Evolutionary conservation across 345 rosid species (phyloP).

Genomic region (Toxicodendron radicans): DNA sequence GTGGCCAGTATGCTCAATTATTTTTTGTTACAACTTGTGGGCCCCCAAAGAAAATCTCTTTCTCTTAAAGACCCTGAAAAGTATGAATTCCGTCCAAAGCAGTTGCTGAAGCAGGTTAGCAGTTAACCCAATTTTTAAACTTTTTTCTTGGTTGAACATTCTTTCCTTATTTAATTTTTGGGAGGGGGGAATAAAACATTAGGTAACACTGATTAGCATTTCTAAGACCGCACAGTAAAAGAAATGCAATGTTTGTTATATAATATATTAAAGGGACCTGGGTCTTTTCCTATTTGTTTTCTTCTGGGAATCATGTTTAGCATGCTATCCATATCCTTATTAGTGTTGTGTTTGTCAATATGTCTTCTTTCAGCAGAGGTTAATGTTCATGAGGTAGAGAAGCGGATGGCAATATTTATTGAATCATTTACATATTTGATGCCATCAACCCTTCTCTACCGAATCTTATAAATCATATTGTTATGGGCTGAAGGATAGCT

Average conservation of each 20-base stretch:
- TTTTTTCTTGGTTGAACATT: neutral
- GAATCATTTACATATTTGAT: neutral
- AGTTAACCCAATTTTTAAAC: neutral
- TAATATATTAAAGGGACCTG: neutral
- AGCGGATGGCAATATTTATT: neutral
- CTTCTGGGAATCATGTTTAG: neutral
- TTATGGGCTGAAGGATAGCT: neutral
- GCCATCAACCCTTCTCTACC: neutral
- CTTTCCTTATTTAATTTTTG: neutral
- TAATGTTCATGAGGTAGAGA: neutral
- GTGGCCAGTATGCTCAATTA: slow-evolving; percentile 98
- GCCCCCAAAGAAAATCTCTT: slow-evolving; percentile 93
- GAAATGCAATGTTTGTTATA: neutral
- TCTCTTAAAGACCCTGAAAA: slow-evolving; percentile 92
- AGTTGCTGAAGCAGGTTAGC: slow-evolving; percentile 89
- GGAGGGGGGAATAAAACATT: neutral
- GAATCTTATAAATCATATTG: neutral
- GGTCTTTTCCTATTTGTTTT: too few relatives aligned
- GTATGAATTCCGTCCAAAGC: slow-evolving; percentile 93
- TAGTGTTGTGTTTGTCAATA: neutral
- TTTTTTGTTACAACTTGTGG: slow-evolving; percentile 93
- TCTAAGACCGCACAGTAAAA: neutral
- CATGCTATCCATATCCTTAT: neutral
- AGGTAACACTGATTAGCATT: neutral
- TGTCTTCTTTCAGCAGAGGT: neutral